Evolutionary conservation across 2,329 filamentous ascomycete species (phyloP).

Genomic region (Stromatinia cepivora): DNA sequence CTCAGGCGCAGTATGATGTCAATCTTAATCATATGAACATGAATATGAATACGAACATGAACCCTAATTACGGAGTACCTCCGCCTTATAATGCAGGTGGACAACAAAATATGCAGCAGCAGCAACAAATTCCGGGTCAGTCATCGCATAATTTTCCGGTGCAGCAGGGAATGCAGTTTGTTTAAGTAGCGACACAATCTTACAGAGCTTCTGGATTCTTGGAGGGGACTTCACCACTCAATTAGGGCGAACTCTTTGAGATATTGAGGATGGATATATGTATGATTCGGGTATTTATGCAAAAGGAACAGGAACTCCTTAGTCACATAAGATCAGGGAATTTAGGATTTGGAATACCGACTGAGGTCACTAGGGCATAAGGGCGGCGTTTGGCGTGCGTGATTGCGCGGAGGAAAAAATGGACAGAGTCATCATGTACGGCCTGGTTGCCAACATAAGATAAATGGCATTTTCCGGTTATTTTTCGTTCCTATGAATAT

Average conservation of each 20-base stretch:
- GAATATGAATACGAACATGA: conserved; percentile 1
- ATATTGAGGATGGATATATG: neutral
- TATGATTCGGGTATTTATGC: too few species aligned
- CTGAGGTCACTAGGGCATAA: neutral
- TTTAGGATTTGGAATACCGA: neutral
- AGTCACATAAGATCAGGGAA: neutral
- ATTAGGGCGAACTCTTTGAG: neutral
- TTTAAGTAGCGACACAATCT: neutral
- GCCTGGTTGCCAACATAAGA: conserved; percentile 8
- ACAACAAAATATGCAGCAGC: neutral
- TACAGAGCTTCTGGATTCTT: neutral
- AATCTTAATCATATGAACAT: conserved; percentile 15
- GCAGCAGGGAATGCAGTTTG: conserved; percentile 16
- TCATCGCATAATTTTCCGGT: conserved; percentile 13
- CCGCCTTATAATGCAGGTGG: neutral
- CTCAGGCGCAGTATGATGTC: conserved; percentile 18
- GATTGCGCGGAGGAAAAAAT: neutral
- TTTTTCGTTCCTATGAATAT: neutral
- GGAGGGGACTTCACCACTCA: too few species aligned
- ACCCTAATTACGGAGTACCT: neutral
- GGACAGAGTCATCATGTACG: neutral
- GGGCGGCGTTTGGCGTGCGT: neutral
- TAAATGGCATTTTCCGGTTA: neutral
- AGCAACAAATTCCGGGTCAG: neutral
- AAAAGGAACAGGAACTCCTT: neutral